These are phyloP conservation scores for Calycina herbarum DNA, from an alignment of 2,329 filamentous ascomycete species.

Conservation along the genomic window DNA sequence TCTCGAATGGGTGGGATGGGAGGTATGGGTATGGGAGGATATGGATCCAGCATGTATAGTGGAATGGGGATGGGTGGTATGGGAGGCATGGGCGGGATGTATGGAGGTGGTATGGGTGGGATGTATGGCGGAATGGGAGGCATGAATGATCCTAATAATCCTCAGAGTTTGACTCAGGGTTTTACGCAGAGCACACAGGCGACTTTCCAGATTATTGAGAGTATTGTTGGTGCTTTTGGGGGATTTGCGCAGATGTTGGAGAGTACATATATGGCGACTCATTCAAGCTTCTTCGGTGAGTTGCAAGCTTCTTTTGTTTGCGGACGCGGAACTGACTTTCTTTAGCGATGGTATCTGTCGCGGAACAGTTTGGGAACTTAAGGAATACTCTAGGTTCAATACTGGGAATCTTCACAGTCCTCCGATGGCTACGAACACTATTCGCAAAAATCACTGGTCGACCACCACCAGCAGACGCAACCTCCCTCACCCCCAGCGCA, in stretches of 20 bases:
- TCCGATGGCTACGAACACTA: conserved; percentile 90
- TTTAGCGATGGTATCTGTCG: conserved; percentile 93
- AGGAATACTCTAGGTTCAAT: conserved; percentile 91
- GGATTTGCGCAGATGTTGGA: conserved; percentile 99
- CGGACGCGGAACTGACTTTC: conserved; percentile 25
- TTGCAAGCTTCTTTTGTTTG: conserved; percentile 15
- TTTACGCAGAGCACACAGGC: conserved; percentile 94
- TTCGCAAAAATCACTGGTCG: conserved; percentile 92
- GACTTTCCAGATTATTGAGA: conserved; percentile 98
- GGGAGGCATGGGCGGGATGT: conserved; percentile 41
- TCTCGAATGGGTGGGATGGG: conserved; percentile 41
- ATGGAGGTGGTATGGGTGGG: conserved; percentile 47
- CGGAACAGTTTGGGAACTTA: conserved; percentile 93
- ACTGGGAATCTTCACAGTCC: conserved; percentile 90
- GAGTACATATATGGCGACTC: conserved; percentile 99
- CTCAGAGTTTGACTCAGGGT: conserved; percentile 90
- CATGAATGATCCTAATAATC: conserved; percentile 74
- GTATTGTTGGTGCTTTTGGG: conserved; percentile 92
- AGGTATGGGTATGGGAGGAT: conserved; percentile 42
- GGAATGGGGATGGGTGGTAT: conserved; percentile 40
- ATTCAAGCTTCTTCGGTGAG: conserved; percentile 96
- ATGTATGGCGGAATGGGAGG: conserved; percentile 50
- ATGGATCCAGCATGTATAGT: conserved; percentile 39
- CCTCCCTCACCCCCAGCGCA: conserved; percentile 81
- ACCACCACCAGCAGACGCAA: conserved; percentile 83